These are phyloP conservation scores for Hymenoscyphus infarciens DNA, from an alignment of 2,329 filamentous ascomycete genomes.

Conservation along the genomic window DNA sequence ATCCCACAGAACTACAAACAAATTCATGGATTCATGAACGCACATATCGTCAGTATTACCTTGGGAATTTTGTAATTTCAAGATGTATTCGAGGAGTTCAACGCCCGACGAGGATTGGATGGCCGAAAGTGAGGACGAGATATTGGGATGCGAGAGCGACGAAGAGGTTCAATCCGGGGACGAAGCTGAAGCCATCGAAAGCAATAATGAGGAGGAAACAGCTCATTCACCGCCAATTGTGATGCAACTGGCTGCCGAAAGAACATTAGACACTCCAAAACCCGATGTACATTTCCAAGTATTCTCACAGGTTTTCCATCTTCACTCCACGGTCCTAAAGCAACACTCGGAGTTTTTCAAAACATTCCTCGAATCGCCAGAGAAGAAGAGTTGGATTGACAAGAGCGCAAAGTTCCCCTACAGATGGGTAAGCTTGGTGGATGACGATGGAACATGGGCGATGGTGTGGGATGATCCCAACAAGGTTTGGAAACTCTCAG, in stretches of 20 bases:
- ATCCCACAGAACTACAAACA: too few relatives aligned
- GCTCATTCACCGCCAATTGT: not conserved
- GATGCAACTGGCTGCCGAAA: not conserved
- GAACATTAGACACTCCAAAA: not conserved
- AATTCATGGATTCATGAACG: too few relatives aligned
- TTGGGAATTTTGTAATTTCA: too few relatives aligned
- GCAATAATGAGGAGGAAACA: not conserved
- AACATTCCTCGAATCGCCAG: constrained; percentile 9
- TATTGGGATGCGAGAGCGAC: too few relatives aligned
- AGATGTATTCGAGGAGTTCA: too few relatives aligned
- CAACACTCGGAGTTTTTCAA: constrained; percentile 6
- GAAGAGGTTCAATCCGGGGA: not conserved
- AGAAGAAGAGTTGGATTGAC: not conserved
- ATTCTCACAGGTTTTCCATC: constrained; percentile 7
- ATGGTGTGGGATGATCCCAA: not conserved
- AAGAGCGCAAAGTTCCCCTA: constrained; percentile 2
- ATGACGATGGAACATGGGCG: not conserved
- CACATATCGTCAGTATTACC: too few relatives aligned
- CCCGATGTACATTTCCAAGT: constrained; percentile 6
- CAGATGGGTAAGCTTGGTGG: constrained; percentile 8
- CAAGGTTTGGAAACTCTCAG: not conserved
- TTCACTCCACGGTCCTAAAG: constrained; percentile 7
- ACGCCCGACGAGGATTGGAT: too few relatives aligned
- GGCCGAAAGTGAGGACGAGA: too few relatives aligned
- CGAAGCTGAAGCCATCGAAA: not conserved